A percentile compares a stretch with the other conserved stretches of the same genome.
These are phyloP conservation scores for Phytophthora sansomeana DNA, from an alignment of 352 stramenopile species.

Conservation along the genomic window DNA sequence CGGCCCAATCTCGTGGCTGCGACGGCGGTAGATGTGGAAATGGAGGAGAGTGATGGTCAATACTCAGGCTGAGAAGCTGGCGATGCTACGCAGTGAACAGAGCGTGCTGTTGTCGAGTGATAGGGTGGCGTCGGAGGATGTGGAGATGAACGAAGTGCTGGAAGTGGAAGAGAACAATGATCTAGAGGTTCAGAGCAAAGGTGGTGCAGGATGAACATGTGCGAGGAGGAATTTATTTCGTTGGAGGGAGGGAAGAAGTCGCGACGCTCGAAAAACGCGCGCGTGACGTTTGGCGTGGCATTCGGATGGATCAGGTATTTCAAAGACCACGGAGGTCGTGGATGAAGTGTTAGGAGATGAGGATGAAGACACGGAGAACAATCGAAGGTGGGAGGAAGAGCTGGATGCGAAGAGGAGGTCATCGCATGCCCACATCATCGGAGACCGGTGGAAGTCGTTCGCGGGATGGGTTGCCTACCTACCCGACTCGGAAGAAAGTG, in stretches of 20 bases:
- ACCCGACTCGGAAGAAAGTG: conserved; percentile 64
- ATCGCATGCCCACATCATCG: conserved; percentile 25
- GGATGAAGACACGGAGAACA: conserved; percentile 61
- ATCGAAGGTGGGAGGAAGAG: conserved; percentile 75
- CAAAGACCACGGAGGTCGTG: conserved; percentile 53
- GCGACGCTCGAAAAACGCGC: conserved; percentile 53
- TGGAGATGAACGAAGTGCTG: conserved; percentile 44
- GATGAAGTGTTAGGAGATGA: conserved; percentile 46
- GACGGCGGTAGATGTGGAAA: conserved; percentile 31
- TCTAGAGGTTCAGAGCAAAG: conserved; percentile 12
- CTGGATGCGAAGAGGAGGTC: conserved; percentile 77
- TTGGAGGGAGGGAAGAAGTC: conserved; percentile 53
- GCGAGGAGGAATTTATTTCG: conserved; percentile 75
- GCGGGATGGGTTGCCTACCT: conserved; percentile 31
- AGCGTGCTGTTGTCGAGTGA: conserved; percentile 54
- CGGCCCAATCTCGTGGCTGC: conserved; percentile 61
- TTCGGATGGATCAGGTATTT: conserved; percentile 23
- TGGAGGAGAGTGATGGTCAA: conserved; percentile 23
- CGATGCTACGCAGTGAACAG: conserved; percentile 66
- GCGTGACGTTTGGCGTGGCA: conserved; percentile 75
- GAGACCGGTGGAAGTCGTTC: conserved; percentile 17
- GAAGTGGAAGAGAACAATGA: conserved; percentile 32
- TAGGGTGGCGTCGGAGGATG: conserved; percentile 30
- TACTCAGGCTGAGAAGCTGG: conserved; percentile 75
- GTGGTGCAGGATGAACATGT: conserved; percentile 32